These are phyloP conservation scores for Neopestalotiopsis clavispora DNA, from an alignment of 2,329 filamentous ascomycete species.

Conservation along the genomic window DNA sequence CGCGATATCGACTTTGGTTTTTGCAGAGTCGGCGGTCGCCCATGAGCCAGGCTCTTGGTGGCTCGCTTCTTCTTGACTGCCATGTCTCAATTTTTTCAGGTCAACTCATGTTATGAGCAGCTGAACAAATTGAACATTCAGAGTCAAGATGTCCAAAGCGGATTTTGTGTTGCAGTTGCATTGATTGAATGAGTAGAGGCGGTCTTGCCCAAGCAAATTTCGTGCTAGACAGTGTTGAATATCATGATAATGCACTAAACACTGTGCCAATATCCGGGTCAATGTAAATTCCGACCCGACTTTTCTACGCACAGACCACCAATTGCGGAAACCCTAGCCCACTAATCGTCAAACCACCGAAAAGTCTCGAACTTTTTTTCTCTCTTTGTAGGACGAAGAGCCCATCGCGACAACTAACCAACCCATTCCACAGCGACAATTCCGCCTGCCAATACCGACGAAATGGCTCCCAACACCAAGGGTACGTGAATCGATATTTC, in stretches of 20 bases:
- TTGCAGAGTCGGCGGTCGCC: constrained; percentile 61
- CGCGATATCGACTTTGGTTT: constrained; percentile 64
- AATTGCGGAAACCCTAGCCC: constrained; percentile 14
- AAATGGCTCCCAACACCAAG: constrained; percentile 54
- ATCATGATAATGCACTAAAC: background rate
- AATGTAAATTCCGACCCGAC: background rate
- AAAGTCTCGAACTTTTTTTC: constrained; percentile 9
- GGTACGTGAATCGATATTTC: constrained; percentile 43
- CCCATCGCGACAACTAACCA: constrained; percentile 15
- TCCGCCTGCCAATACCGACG: constrained; percentile 30
- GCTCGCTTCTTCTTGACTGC: constrained; percentile 49
- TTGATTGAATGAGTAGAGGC: background rate
- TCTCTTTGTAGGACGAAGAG: constrained; percentile 5
- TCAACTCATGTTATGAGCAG: background rate
- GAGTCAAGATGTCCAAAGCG: background rate
- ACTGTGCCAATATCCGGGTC: background rate
- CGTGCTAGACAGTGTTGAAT: background rate
- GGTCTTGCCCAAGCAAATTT: background rate
- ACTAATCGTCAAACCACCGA: constrained; percentile 7
- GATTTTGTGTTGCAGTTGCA: background rate
- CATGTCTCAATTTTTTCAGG: constrained; percentile 41
- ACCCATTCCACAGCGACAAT: constrained; percentile 21
- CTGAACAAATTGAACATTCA: background rate
- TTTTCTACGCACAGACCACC: constrained; percentile 1
- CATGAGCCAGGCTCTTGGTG: constrained; percentile 52